A percentile compares a stretch with the other conserved stretches of the same genome.
These are phyloP conservation scores for Penicillium crustosum DNA, from an alignment of 2,329 filamentous ascomycete genomes.

Conservation along the genomic window DNA sequence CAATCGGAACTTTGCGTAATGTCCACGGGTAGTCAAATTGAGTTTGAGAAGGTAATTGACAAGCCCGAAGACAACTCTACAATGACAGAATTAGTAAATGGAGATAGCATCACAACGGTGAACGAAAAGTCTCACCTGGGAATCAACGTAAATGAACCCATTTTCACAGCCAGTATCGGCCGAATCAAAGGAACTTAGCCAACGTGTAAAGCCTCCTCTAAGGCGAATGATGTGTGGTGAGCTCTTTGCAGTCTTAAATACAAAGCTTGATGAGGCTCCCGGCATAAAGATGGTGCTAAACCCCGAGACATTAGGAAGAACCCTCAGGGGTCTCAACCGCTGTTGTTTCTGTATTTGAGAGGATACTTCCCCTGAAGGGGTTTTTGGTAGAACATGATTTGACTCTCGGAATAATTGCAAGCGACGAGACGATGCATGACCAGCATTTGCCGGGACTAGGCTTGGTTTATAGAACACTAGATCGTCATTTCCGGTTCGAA, in stretches of 20 bases:
- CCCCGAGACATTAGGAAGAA: conserved; percentile 59
- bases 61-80: conserved; percentile 70
- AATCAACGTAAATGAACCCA: conserved; percentile 81
- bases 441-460: conserved; percentile 38
- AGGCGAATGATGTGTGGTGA: conserved; percentile 72
- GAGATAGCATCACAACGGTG: neutral
- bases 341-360: conserved; percentile 27
- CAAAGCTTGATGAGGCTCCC: conserved; percentile 74
- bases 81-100: conserved; percentile 13
- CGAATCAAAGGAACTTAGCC: conserved; percentile 72
- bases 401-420: conserved; percentile 75
- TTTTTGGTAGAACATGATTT: conserved; percentile 66
- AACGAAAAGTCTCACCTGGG: conserved; percentile 40
- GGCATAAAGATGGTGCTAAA: conserved; percentile 82
- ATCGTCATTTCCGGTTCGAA: conserved; percentile 78
- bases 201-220: conserved; percentile 65
- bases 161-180: conserved; percentile 66
- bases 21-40: conserved; percentile 77
- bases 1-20: conserved; percentile 68
- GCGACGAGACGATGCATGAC: conserved; percentile 23
- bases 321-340: conserved; percentile 47
- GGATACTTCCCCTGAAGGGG: conserved; percentile 53
- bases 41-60: conserved; percentile 65
- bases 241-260: conserved; percentile 79
- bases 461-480: conserved; percentile 85